Evolutionary conservation across 345 rosid species (phyloP), one percentile per base, ranked within the genome.

Genomic region (Salix exigua): DNA sequence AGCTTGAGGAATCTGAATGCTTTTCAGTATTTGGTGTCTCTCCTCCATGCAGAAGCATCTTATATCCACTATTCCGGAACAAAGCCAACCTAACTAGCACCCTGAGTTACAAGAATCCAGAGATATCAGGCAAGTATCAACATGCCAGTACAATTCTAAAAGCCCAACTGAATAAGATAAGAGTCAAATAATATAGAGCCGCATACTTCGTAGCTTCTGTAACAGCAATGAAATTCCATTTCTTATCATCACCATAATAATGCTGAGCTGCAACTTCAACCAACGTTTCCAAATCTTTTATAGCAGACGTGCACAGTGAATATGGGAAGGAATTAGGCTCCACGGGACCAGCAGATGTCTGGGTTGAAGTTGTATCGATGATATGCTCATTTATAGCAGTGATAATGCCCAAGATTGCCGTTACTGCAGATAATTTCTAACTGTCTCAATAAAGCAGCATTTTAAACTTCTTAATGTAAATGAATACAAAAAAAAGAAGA

Each of bases 31-130:
- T 94, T 76, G 88, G 88, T 60, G 88, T 90, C 83, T 89, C 94
- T 26, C 97, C 97, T 28, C 99, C 98, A 71, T 92, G 94, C 71
- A 94, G 88, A 87, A 94, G 92, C 97, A 96, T 94, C 89, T 82
- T 92, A 83, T 91, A 96, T 51, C 98, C 97, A 61, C 93, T 84
- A 74, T 87, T 82, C 62, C 82, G 86, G 76, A 94, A 90, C 86
- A 88, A 75, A 31, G 94, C 92, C 84, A 94, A 83, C 79, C 97
- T 87, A 68, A 88, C 80, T 4, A 88, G 58, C 63, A 92, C 88
- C 92, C 97, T 96, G 88, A 23, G 72, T 75, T 62, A 73, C 68
- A 81, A 58, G 19, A 75, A 65, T 74, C 51, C 6, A 66, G 25
- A 79, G 23, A 75, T 66, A 67, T 48, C 72, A 76, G 75, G 71